Base-by-base conservation (phyloP, 1,139 yeast species). In the Suhomyces yuchorum region DNA sequence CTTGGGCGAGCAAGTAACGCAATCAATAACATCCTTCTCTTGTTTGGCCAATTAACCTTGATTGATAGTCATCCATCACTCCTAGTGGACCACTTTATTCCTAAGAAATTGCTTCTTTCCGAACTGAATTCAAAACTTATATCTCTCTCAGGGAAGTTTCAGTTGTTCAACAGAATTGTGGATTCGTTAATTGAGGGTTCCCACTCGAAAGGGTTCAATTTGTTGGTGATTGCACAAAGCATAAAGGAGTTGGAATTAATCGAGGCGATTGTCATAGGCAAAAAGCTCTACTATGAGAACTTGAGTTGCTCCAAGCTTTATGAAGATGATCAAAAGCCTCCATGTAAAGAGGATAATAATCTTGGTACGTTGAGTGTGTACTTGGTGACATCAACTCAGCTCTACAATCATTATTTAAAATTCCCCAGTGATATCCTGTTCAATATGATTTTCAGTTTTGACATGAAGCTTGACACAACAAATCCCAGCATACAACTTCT, bases 11-110 rank as follows among this genome's bases (percentile, higher is more conserved):
- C 19, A 12, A 19, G 8, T 28, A 20, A 4, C n/a, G 22, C 26
- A n/a, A 51, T 44, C 40, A 61, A 60, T 32, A 56, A 52, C 30
- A 46, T 63, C 5, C 52, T 55, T 14, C 59, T 83, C 37, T 68
- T 86, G 23, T 73, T 75, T 44, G 76, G 78, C 9, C 84, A 81
- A 56, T 61, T 84, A 8, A 61, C 71, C 28, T 73, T 77, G 17
- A 68, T 84, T 0, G 71, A 77, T 2, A 81, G 78, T 56, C 91
- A 87, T 61, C 90, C 92, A 1, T 81, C 85, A 35, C 66, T 86
- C 39, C 61, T 86, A 36, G 91, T 86, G 30, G 88, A 85, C 57
- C 93, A 87, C 61, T 86, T 82, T 56, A 82, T 86, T 60, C 90
- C 93, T 11, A 80, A 83, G 52, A 83, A 84, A 49, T 67, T 86